A percentile compares a stretch with the other conserved stretches of the same genome.
Conservation (phyloP, 345 rosid species). For the Euphorbia peplus region DNA sequence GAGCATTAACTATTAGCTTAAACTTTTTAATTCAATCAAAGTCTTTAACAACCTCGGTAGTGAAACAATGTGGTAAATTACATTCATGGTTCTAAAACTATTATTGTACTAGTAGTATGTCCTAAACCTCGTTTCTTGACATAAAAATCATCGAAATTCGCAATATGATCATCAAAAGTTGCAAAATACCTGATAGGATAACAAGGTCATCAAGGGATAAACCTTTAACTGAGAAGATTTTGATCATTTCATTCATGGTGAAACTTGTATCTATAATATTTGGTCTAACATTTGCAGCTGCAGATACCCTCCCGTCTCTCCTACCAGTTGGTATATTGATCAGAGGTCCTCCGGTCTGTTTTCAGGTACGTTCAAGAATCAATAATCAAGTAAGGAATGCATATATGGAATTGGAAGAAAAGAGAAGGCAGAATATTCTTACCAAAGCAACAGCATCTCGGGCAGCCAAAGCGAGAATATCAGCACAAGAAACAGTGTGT, state of each 20-base stretch:
- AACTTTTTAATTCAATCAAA: no score
- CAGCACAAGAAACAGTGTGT: slow-evolving; percentile 64
- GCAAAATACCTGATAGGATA: slow-evolving; percentile 52
- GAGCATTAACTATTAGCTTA: no score
- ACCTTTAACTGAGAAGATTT: slow-evolving; percentile 60
- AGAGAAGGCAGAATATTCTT: slow-evolving; percentile 11
- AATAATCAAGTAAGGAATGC: neutral
- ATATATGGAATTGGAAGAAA: neutral
- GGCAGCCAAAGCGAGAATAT: slow-evolving; percentile 66
- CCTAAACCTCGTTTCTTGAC: no score
- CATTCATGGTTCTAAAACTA: no score
- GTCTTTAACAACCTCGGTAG: no score
- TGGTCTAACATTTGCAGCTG: slow-evolving; percentile 53
- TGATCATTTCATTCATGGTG: slow-evolving; percentile 59
- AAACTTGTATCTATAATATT: slow-evolving; percentile 69
- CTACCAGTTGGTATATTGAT: slow-evolving; percentile 64
- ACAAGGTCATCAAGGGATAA: slow-evolving; percentile 68
- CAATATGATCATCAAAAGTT: neutral
- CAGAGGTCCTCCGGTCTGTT: slow-evolving; percentile 65
- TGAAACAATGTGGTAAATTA: no score
- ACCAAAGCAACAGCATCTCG: slow-evolving; percentile 74
- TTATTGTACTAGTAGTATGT: no score
- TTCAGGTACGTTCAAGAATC: slow-evolving; percentile 14
- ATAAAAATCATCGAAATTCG: no score
- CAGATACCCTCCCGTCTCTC: slow-evolving; percentile 60